Evolutionary conservation across 2,329 filamentous ascomycete species (phyloP).

Genomic region (Neoscytalidium dimidiatum): DNA sequence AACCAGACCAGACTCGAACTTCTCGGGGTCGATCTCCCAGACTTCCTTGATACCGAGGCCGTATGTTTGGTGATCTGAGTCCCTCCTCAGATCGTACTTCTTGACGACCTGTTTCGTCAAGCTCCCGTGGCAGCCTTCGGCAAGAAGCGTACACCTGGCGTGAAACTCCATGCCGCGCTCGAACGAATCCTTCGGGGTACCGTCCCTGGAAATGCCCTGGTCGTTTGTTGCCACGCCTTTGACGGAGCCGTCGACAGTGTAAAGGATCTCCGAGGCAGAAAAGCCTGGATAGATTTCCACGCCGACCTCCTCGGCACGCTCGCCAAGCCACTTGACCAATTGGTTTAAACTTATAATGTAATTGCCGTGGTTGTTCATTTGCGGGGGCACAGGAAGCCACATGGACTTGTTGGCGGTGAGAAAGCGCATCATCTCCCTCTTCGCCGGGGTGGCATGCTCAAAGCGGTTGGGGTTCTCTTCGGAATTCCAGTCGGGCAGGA

Average conservation of each 20-base stretch:
- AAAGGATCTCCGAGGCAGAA: constrained; percentile 89
- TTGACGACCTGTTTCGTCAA: constrained; percentile 92
- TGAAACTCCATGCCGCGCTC: constrained; percentile 99
- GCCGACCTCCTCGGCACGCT: constrained; percentile 92
- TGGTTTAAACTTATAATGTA: constrained; percentile 97
- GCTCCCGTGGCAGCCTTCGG: constrained; percentile 93
- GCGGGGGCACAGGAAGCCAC: constrained; percentile 83
- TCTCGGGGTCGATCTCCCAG: constrained; percentile 92
- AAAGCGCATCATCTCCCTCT: constrained; percentile 87
- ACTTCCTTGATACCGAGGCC: constrained; percentile 94
- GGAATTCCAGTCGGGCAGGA: constrained; percentile 90
- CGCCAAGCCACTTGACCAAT: constrained; percentile 92
- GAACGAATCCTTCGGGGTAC: constrained; percentile 85
- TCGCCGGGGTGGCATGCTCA: constrained; percentile 81
- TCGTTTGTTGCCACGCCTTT: constrained; percentile 96
- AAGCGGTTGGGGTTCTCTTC: constrained; percentile 88
- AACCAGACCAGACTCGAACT: constrained; percentile 84
- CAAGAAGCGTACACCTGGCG: constrained; percentile 86
- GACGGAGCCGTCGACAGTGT: constrained; percentile 82
- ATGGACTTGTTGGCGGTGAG: constrained; percentile 79
- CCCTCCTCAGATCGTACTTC: constrained; percentile 85
- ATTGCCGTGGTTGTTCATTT: constrained; percentile 98
- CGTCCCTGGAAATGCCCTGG: constrained; percentile 77
- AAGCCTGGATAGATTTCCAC: constrained; percentile 97
- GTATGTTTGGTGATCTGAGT: constrained; percentile 94